Conservation (phyloP, 331 rosid species). For the Malus hybrid region DNA sequence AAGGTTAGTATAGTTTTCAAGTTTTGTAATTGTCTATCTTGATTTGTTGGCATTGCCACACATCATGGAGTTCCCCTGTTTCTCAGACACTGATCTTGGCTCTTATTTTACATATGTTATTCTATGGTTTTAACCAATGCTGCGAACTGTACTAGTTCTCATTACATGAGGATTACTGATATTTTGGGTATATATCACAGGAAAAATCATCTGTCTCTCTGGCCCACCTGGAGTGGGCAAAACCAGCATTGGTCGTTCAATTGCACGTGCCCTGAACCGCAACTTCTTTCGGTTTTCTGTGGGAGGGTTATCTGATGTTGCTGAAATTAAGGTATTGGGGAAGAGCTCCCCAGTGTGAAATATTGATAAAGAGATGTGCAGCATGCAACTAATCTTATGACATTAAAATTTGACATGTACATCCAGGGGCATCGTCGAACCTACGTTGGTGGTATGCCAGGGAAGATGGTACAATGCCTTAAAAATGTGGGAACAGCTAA, state of each 20-base stretch:
- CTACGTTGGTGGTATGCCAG: constrained; percentile 99
- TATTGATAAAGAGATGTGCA: neutral
- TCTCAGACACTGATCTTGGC: neutral
- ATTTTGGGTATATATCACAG: constrained; percentile 25
- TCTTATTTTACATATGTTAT: constrained; percentile 3
- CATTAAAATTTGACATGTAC: constrained; percentile 15
- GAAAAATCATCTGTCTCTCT: constrained; percentile 94
- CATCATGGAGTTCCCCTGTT: neutral
- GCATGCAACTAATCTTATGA: neutral
- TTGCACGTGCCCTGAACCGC: constrained; percentile 96
- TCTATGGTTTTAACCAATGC: neutral
- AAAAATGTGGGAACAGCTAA: constrained; percentile 93
- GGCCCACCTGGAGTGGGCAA: constrained; percentile 99
- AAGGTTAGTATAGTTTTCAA: constrained; percentile 46
- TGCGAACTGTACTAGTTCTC: neutral
- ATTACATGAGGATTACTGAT: neutral
- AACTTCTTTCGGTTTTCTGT: constrained; percentile 93
- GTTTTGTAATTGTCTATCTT: neutral
- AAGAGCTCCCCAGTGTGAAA: neutral
- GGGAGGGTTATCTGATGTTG: constrained; percentile 96
- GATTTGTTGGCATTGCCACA: neutral
- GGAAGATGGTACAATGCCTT: constrained; percentile 99
- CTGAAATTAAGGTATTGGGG: constrained; percentile 85
- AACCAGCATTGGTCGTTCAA: constrained; percentile 99
- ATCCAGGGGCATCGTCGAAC: constrained; percentile 98